phyloP scores from a whole-genome alignment of 495 filamentous ascomycete species.

The Hypoxylon trugodes region DNA sequence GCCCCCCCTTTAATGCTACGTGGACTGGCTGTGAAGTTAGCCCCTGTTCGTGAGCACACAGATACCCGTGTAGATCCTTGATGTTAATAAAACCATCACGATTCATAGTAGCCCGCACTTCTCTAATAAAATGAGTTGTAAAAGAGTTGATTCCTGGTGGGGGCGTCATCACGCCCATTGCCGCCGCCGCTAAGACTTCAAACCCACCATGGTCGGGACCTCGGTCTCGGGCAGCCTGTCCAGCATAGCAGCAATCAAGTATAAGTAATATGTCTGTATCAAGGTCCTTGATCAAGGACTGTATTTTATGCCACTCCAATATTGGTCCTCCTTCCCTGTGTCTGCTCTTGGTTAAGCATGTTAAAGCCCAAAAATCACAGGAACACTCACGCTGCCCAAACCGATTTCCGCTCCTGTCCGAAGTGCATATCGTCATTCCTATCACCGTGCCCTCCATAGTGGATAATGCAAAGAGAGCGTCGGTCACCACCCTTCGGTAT shows the following conservation, averaged over 20 bases:
- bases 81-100: not conserved
- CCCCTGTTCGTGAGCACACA: not conserved
- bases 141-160: not conserved
- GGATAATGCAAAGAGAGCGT: not conserved
- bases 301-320: not conserved
- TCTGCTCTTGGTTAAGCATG: not conserved
- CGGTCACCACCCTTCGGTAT: not conserved
- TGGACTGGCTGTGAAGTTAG: not conserved
- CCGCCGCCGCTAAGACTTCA: not conserved
- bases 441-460: not conserved
- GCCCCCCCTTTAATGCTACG: not conserved
- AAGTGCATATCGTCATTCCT: not conserved
- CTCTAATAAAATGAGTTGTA: not conserved
- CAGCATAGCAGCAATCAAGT: not conserved
- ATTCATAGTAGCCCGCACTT: not conserved
- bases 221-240: not conserved
- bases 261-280: not conserved
- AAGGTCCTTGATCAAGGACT: not conserved
- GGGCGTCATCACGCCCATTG: not conserved
- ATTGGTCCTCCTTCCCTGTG: not conserved
- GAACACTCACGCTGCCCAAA: not conserved
- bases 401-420: not conserved
- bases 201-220: not conserved
- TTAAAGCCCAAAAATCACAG: not conserved
- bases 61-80: not conserved